Conservation (phyloP, 2,329 filamentous ascomycete genomes). For the Trichoderma sp. region DNA sequence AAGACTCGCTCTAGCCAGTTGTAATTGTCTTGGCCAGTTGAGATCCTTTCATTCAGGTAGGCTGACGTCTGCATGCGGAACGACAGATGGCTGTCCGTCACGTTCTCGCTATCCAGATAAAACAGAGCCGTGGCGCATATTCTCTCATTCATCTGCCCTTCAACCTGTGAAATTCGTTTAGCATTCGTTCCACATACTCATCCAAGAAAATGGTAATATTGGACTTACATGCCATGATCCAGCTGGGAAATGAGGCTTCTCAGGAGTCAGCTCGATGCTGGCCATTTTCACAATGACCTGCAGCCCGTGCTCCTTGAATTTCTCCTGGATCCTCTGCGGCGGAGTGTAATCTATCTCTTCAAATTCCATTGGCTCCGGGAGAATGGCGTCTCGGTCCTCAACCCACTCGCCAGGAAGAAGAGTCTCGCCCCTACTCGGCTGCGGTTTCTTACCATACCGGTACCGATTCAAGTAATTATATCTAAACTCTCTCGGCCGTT, state of each 20-base stretch:
- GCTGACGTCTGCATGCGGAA: slow-evolving; percentile 8
- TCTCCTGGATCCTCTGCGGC: slow-evolving; percentile 19
- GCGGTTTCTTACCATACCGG: background rate
- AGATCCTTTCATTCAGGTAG: background rate
- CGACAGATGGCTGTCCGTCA: slow-evolving; percentile 14
- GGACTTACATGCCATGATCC: slow-evolving; percentile 42
- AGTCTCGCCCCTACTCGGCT: background rate
- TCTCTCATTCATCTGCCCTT: slow-evolving; percentile 30
- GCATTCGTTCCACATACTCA: background rate
- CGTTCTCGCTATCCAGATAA: slow-evolving; percentile 23
- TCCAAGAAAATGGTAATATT: background rate
- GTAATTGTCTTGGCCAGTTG: background rate
- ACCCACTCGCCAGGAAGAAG: slow-evolving; percentile 18
- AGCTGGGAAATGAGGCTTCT: slow-evolving; percentile 46
- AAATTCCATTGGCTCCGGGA: slow-evolving; percentile 25
- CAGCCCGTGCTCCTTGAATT: slow-evolving; percentile 38
- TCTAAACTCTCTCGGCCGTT: background rate
- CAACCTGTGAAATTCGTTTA: slow-evolving; percentile 10
- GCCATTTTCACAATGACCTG: slow-evolving; percentile 61
- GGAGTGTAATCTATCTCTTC: slow-evolving; percentile 14
- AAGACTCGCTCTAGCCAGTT: slow-evolving; percentile 20
- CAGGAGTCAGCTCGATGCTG: slow-evolving; percentile 52
- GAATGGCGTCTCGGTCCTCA: slow-evolving; percentile 19
- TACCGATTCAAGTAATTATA: background rate
- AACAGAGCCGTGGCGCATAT: slow-evolving; percentile 30